phyloP scores from a whole-genome alignment of 805 yeast genomes.

The Ogataea salicorniae region DNA sequence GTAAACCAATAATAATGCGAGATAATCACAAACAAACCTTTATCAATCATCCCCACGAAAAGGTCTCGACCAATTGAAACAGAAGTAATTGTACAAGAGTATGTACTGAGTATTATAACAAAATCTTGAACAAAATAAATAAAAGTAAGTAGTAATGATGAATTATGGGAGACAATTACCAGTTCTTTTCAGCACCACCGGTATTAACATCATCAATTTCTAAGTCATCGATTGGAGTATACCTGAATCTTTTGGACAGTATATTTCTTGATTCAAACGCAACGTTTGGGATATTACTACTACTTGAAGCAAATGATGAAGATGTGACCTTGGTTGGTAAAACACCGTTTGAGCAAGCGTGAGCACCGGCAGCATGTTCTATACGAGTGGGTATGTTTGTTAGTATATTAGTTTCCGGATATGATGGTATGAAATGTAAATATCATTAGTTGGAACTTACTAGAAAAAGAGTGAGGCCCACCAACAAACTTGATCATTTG shows the following conservation, averaged over 20 bases:
- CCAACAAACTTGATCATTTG: conserved; percentile 88
- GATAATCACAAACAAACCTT: too few species aligned
- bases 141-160: background rate
- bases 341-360: conserved; percentile 34
- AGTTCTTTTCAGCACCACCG: conserved; percentile 68
- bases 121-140: background rate
- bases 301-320: conserved; percentile 1
- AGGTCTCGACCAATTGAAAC: too few species aligned
- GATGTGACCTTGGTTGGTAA: conserved; percentile 16
- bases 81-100: too few species aligned
- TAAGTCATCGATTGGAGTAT: conserved; percentile 49
- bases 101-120: background rate
- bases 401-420: background rate
- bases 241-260: conserved; percentile 72
- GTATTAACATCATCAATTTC: conserved; percentile 75
- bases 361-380: conserved; percentile 23
- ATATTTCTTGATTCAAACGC: conserved; percentile 49
- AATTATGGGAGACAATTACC: background rate
- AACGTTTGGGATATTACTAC: conserved; percentile 7
- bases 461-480: conserved; percentile 56
- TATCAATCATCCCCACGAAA: too few species aligned
- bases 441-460: conserved; percentile 30
- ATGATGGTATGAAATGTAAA: background rate
- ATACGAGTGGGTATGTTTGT: background rate
- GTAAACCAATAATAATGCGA: too few species aligned